These are phyloP conservation scores for Emmonsiellopsis sp. DNA, from an alignment of 2,329 filamentous ascomycete genomes.

Conservation along the genomic window DNA sequence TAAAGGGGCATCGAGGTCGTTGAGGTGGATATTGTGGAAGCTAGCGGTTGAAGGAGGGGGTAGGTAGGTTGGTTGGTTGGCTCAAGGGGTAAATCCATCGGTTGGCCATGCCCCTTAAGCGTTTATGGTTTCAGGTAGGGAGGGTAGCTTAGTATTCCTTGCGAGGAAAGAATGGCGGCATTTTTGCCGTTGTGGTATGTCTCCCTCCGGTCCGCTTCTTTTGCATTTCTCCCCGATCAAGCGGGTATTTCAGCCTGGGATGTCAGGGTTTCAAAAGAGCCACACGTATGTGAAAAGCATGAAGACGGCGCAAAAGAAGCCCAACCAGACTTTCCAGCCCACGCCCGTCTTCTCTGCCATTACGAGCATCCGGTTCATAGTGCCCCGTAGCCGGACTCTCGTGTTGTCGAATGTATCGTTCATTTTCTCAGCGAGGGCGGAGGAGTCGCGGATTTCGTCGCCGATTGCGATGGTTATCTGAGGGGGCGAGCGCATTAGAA, in stretches of 20 bases:
- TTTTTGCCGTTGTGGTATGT: too few species aligned
- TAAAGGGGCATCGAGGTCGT: too few species aligned
- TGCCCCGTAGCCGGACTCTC: constrained; percentile 68
- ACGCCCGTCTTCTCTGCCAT: constrained; percentile 96
- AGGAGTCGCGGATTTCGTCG: constrained; percentile 86
- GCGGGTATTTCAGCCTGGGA: too few species aligned
- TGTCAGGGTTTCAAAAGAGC: constrained; percentile 55
- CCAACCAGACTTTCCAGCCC: constrained; percentile 88
- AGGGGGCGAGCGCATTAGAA: constrained; percentile 7
- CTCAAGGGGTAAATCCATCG: too few species aligned
- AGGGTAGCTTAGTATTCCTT: too few species aligned
- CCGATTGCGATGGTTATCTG: constrained; percentile 89
- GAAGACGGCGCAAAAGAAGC: constrained; percentile 76
- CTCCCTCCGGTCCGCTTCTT: not conserved
- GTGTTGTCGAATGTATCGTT: constrained; percentile 90
- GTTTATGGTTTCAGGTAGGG: too few species aligned
- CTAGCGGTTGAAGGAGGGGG: too few species aligned
- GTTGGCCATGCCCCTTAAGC: too few species aligned
- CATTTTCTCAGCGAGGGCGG: constrained; percentile 85
- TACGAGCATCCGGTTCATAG: constrained; percentile 92
- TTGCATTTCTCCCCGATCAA: not conserved
- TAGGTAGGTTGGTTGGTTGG: too few species aligned
- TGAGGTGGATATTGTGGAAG: too few species aligned
- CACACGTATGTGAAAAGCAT: constrained; percentile 87
- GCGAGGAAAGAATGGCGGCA: too few species aligned